Evolutionary conservation across 805 yeast species (phyloP).

Genomic region (Zygoascus biomembranicola): DNA sequence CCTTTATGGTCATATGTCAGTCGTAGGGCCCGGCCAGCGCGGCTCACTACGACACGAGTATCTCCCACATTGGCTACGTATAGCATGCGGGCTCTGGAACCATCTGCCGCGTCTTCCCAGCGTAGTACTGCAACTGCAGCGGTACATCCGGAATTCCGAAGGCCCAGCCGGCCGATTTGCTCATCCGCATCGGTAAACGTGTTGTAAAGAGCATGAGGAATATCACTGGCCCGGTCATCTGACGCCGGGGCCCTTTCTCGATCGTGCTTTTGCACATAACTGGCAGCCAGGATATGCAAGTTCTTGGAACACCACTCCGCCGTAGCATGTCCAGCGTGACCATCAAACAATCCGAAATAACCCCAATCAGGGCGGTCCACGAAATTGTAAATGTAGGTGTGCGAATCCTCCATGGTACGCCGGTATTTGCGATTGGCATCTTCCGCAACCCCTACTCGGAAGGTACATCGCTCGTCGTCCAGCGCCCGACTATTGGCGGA

Average conservation of each 20-base stretch:
- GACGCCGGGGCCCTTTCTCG: constrained; percentile 9
- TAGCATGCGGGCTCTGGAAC: constrained; percentile 43
- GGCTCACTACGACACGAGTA: constrained; percentile 69
- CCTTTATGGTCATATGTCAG: constrained; percentile 93
- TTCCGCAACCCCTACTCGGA: constrained; percentile 86
- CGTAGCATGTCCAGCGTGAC: constrained; percentile 91
- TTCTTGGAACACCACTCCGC: constrained; percentile 93
- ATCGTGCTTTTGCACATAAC: constrained; percentile 31
- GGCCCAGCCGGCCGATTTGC: constrained; percentile 48
- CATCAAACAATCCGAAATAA: constrained; percentile 91
- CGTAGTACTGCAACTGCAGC: constrained; percentile 89
- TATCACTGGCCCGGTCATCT: not conserved
- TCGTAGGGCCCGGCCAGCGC: constrained; percentile 68
- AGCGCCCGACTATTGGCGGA: not conserved
- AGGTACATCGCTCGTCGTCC: constrained; percentile 24
- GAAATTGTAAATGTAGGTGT: constrained; percentile 84
- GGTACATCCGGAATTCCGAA: constrained; percentile 83
- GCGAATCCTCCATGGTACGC: constrained; percentile 93
- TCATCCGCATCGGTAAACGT: constrained; percentile 73
- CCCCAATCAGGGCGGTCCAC: constrained; percentile 83
- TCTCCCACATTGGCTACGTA: constrained; percentile 97
- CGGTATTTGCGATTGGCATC: constrained; percentile 75
- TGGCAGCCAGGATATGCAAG: constrained; percentile 53
- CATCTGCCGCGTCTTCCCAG: constrained; percentile 51
- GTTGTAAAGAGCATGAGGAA: constrained; percentile 46